phyloP scores from a whole-genome alignment of 306 rosid species.

The Fagus crenata region DNA sequence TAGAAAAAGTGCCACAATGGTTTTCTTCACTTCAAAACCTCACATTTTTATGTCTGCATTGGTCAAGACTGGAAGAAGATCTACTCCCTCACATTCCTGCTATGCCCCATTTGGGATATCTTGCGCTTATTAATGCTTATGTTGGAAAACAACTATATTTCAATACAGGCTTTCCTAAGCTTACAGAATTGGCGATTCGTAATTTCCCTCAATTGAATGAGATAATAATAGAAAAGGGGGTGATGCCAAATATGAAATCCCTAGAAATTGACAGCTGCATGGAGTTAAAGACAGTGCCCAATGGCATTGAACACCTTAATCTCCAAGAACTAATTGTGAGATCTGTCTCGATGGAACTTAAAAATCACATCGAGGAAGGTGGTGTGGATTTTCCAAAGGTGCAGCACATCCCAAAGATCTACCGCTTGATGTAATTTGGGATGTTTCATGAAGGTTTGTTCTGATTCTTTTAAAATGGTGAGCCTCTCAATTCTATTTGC shows the following conservation, averaged over 20 bases:
- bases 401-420: too few relatives aligned
- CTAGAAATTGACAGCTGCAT: neutral
- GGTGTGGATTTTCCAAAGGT: too few relatives aligned
- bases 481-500: too few relatives aligned
- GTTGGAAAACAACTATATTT: neutral
- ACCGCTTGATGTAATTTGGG: too few relatives aligned
- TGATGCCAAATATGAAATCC: neutral
- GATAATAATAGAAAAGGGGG: constrained; percentile 9
- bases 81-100: constrained; percentile 1
- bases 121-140: neutral
- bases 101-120: neutral
- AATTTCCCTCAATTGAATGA: constrained; percentile 1
- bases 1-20: constrained; percentile 8
- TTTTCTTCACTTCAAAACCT: neutral
- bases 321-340: accelerated
- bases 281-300: constrained; percentile 9
- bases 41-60: neutral
- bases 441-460: too few relatives aligned
- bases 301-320: constrained; percentile 12
- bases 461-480: too few relatives aligned
- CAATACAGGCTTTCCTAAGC: constrained; percentile 3
- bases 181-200: neutral
- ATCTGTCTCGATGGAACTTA: accelerated
- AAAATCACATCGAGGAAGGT: too few relatives aligned
- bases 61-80: constrained; percentile 15